Percentiles rank a stretch among this genome's conserved stretches.
phyloP scores from a whole-genome alignment of 2,329 filamentous ascomycete genomes.

The Paracamarosporium sp. region DNA sequence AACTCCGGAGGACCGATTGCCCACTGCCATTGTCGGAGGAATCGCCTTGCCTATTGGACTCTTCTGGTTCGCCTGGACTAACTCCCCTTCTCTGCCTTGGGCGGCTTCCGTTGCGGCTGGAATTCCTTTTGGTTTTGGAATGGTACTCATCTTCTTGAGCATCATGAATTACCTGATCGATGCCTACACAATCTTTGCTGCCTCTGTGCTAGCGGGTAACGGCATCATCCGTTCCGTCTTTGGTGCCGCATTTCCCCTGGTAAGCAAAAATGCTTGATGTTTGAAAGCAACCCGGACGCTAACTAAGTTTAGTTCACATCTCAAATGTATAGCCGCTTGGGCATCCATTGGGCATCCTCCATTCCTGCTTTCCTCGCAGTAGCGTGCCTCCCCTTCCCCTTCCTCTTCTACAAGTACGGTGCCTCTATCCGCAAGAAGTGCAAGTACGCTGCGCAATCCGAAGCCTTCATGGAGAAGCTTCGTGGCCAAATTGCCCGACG shows the following conservation, averaged over 20 bases:
- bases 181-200: slow-evolving; percentile 74
- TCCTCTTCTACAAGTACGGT: slow-evolving; percentile 79
- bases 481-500: slow-evolving; percentile 39
- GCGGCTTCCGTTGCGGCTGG: slow-evolving; percentile 60
- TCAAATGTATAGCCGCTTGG: slow-evolving; percentile 61
- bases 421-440: slow-evolving; percentile 67
- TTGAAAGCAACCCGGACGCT: neutral
- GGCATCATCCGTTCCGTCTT: slow-evolving; percentile 80
- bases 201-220: slow-evolving; percentile 77
- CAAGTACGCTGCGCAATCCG: slow-evolving; percentile 73
- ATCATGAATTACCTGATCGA: slow-evolving; percentile 53
- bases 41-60: slow-evolving; percentile 63
- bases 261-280: slow-evolving; percentile 62
- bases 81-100: slow-evolving; percentile 62
- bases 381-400: slow-evolving; percentile 75
- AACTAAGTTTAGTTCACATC: slow-evolving; percentile 5
- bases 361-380: slow-evolving; percentile 78
- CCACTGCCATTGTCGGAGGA: slow-evolving; percentile 67
- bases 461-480: slow-evolving; percentile 62
- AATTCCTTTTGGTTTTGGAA: slow-evolving; percentile 63
- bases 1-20: slow-evolving; percentile 71
- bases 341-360: slow-evolving; percentile 77
- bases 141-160: slow-evolving; percentile 70
- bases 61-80: slow-evolving; percentile 53
- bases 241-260: slow-evolving; percentile 74